phyloP scores from a whole-genome alignment of 306 rosid genomes.

The Quercus alba region DNA sequence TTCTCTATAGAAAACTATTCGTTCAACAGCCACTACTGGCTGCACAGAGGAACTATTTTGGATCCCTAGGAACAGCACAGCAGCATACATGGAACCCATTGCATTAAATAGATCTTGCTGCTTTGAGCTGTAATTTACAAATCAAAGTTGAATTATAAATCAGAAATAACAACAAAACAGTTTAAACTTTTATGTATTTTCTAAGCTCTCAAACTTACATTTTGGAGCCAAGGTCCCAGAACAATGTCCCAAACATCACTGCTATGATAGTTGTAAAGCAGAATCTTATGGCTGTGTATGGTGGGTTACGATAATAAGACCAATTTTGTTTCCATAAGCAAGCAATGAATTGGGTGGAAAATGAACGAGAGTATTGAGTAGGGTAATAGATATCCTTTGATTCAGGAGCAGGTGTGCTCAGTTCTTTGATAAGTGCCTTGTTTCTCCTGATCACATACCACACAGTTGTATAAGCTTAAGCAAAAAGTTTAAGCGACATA shows the following conservation, averaged over 20 bases:
- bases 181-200: not conserved
- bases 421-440: conserved; percentile 45
- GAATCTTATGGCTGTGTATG: conserved; percentile 52
- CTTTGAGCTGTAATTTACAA: conserved; percentile 31
- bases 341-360: conserved; percentile 45
- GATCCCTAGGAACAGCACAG: conserved; percentile 61
- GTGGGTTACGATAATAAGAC: conserved; percentile 70
- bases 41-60: conserved; percentile 64
- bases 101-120: conserved; percentile 57
- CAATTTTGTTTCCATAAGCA: conserved; percentile 72
- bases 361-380: conserved; percentile 45
- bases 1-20: conserved; percentile 81
- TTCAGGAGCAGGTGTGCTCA: conserved; percentile 50
- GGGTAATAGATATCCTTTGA: conserved; percentile 54
- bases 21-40: conserved; percentile 72
- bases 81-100: conserved; percentile 69
- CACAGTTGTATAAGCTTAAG: not conserved
- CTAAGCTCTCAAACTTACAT: conserved; percentile 31
- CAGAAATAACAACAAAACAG: not conserved
- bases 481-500: too few relatives aligned
- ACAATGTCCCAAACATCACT: conserved; percentile 65
- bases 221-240: conserved; percentile 75
- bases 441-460: conserved; percentile 49
- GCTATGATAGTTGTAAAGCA: conserved; percentile 44
- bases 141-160: not conserved